A percentile compares a stretch with the other conserved stretches of the same genome.
These are phyloP conservation scores for Lactarius trivialis DNA, from an alignment of 768 basidiomycete species.

Conservation along the genomic window DNA sequence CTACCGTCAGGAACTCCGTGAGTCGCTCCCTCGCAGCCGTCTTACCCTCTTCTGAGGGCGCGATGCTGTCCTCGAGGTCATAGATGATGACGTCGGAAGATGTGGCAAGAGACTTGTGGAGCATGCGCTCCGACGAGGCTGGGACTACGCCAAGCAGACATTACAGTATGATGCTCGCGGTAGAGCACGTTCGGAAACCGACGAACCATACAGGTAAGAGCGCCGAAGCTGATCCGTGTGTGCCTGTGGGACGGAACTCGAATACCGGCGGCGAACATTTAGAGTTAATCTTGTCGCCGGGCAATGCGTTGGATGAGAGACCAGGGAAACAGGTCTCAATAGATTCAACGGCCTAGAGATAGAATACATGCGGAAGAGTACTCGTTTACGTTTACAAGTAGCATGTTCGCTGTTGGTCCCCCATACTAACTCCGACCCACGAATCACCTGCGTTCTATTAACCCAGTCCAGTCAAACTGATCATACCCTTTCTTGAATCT, in stretches of 20 bases:
- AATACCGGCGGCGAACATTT: not conserved
- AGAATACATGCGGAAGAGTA: not conserved
- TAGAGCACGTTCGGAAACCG: conserved; percentile 1
- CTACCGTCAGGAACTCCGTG: conserved; percentile 48
- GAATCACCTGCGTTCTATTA: conserved; percentile 44
- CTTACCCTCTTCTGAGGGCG: conserved; percentile 54
- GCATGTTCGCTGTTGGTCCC: not conserved
- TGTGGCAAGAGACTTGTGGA: conserved; percentile 62
- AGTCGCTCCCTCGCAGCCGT: conserved; percentile 50
- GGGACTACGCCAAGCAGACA: conserved; percentile 47
- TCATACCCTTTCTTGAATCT: conserved; percentile 71
- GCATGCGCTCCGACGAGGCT: conserved; percentile 71
- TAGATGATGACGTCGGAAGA: conserved; percentile 75
- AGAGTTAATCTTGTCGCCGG: not conserved
- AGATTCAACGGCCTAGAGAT: not conserved
- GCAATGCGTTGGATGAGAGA: not conserved
- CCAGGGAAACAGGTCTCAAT: not conserved
- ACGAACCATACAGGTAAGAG: conserved; percentile 49
- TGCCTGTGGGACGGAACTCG: not conserved
- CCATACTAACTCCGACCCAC: not conserved
- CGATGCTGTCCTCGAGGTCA: conserved; percentile 84
- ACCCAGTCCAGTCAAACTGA: conserved; percentile 73
- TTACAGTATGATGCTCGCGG: not conserved
- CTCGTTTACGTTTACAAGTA: not conserved
- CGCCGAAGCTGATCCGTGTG: conserved; percentile 6